Conservation (phyloP, 1,139 yeast genomes). For the Saccharomyces hybrid region DNA sequence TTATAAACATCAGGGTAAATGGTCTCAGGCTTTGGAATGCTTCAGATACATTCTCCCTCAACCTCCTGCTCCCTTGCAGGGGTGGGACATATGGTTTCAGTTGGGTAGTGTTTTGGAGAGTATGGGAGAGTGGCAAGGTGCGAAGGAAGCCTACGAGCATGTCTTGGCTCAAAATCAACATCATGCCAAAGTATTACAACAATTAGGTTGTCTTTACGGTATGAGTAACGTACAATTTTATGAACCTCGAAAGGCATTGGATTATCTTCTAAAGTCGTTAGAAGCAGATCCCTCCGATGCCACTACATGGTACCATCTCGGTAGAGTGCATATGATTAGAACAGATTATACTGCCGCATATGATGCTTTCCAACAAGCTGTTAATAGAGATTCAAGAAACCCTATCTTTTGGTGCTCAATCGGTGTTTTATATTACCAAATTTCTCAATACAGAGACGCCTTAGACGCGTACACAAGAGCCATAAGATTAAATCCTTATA, state of each 20-base stretch:
- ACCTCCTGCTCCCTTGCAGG: conserved; percentile 94
- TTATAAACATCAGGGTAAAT: conserved; percentile 88
- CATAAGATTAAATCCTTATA: conserved; percentile 87
- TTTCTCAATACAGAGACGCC: conserved; percentile 93
- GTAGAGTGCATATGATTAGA: conserved; percentile 93
- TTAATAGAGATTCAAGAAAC: conserved; percentile 88
- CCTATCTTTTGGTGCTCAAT: conserved; percentile 99
- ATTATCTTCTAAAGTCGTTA: conserved; percentile 73
- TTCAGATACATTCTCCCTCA: conserved; percentile 82
- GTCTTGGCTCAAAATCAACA: conserved; percentile 85
- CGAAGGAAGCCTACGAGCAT: conserved; percentile 91
- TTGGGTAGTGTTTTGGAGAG: conserved; percentile 93
- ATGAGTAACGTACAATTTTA: conserved; percentile 61
- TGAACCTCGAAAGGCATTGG: conserved; percentile 77
- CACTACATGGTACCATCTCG: conserved; percentile 93
- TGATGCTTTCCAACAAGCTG: conserved; percentile 98
- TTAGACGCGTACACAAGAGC: conserved; percentile 96
- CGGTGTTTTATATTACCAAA: conserved; percentile 93
- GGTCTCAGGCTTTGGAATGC: conserved; percentile 83
- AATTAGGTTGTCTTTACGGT: conserved; percentile 89
- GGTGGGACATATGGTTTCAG: conserved; percentile 97
- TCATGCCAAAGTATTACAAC: conserved; percentile 93
- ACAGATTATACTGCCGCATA: conserved; percentile 94
- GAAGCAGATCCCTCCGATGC: conserved; percentile 90
- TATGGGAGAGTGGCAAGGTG: conserved; percentile 84